phyloP scores from a whole-genome alignment of 306 rosid species.

The Dryas octopetala region DNA sequence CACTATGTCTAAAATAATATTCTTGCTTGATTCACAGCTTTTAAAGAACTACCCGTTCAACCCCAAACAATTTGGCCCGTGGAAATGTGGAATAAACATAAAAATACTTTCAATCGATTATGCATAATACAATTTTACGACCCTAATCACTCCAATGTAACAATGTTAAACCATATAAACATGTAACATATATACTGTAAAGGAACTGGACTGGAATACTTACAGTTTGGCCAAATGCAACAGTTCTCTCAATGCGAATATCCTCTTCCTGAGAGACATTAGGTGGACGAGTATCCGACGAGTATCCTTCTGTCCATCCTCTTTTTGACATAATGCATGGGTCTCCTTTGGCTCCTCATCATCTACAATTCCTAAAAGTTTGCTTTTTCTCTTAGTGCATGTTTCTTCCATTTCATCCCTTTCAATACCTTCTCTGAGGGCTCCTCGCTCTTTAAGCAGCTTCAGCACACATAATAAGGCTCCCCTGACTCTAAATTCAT shows the following conservation, averaged over 20 bases:
- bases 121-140: neutral
- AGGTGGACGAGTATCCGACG: constrained; percentile 37
- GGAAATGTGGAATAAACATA: neutral
- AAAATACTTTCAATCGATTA: neutral
- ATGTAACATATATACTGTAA: neutral
- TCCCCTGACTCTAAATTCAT: constrained; percentile 85
- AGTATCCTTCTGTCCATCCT: constrained; percentile 30
- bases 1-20: neutral
- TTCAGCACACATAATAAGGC: constrained; percentile 78
- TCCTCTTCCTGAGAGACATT: constrained; percentile 56
- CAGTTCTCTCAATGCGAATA: constrained; percentile 90
- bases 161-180: neutral
- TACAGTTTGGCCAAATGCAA: constrained; percentile 92
- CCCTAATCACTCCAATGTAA: neutral
- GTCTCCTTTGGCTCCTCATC: constrained; percentile 59
- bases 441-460: constrained; percentile 87
- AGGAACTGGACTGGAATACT: constrained; percentile 32
- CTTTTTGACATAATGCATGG: constrained; percentile 9
- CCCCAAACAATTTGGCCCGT: neutral
- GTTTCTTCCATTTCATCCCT: constrained; percentile 90
- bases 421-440: constrained; percentile 83
- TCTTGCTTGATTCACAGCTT: neutral
- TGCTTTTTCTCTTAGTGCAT: constrained; percentile 98
- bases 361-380: constrained; percentile 77
- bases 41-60: neutral